A percentile compares a stretch with the other conserved stretches of the same genome.
Evolutionary conservation across 371 early-diverging fungal species (phyloP).

Genomic region (Smittium culicis): DNA sequence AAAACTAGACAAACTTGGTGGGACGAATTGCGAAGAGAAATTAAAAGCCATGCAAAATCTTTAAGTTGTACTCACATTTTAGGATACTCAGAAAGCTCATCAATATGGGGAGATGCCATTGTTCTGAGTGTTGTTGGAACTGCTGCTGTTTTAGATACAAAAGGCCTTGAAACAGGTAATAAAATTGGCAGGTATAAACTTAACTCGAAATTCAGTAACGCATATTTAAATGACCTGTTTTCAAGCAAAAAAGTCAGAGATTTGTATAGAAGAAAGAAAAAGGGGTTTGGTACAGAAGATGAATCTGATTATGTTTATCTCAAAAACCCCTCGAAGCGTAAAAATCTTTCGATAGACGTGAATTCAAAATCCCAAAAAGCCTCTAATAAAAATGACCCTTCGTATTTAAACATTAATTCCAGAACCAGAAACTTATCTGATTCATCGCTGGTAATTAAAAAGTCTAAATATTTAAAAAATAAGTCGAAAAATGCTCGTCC

Average conservation of each 20-base stretch:
- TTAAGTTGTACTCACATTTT: conserved; percentile 47
- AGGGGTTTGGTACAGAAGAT: not conserved
- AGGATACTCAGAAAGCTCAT: conserved; percentile 49
- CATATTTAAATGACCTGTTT: not conserved
- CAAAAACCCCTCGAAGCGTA: not conserved
- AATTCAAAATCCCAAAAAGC: not conserved
- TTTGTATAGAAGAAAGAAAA: not conserved
- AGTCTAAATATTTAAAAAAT: not conserved
- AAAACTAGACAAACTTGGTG: conserved; percentile 55
- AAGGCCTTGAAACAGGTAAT: conserved; percentile 5
- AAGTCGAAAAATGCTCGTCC: not conserved
- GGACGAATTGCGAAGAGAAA: conserved; percentile 57
- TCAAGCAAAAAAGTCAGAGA: not conserved
- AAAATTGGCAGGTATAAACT: not conserved
- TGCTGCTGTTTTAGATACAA: conserved; percentile 20
- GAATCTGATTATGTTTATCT: not conserved
- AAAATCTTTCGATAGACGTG: not conserved
- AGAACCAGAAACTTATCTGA: not conserved
- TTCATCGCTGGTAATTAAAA: not conserved
- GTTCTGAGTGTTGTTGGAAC: conserved; percentile 56
- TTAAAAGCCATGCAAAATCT: conserved; percentile 47
- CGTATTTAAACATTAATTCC: not conserved
- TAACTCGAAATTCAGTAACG: not conserved
- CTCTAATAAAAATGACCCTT: not conserved
- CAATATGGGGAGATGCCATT: conserved; percentile 45